Base-by-base conservation (phyloP, 1,284 basidiomycete species). In the Coniophora puteana region DNA sequence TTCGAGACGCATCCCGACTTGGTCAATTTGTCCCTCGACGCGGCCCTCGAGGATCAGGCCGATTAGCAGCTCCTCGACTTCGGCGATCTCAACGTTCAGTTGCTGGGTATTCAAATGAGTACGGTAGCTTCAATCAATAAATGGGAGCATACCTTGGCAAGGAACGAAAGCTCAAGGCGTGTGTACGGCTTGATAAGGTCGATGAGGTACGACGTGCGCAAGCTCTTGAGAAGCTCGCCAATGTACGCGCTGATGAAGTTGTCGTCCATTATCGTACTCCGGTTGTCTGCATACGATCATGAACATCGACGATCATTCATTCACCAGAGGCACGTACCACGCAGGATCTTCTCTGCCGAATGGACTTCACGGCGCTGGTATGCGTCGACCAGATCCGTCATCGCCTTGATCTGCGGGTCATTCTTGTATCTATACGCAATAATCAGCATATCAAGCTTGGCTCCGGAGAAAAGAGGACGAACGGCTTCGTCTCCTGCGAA, bases 401-500 rank as follows among this genome's bases (percentile, higher is more conserved):
- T 98, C 2, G 96, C 94, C 38, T 88, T 89, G 56, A 99, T 99
- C 62, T 99, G 86, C 6, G 92, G 83, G 57, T 99, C 91, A 46
- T 83, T 92, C 72, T 97, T 97, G 68, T 99, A 99, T 43, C 89
- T 93, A 54, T 21, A 35, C 6, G 6, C 6, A n/a, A 14, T 27
- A 27, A n/a, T 27, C 8, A 27, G 4, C 24, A 18, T 10, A 31
- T 12, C n/a, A 17, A 28, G n/a, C 18, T 13, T 23, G 24, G 31
- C 24, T 6, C 34, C 24, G 16, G 12, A 23, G 22, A 8, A 4
- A 34, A n/a, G n/a, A n/a, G n/a, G 37, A 69, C 81, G 54, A 50
- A 93, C 76, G 96, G 96, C 60, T 99, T 99, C 6, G 95, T 99
- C 69, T 99, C 96, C 65, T 99, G 95, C 55, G 91, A 95, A 67